Percentiles rank a stretch among this genome's conserved stretches.
These are phyloP conservation scores for Vanrija sp. DNA, from an alignment of 1,284 basidiomycete species.

Conservation along the genomic window DNA sequence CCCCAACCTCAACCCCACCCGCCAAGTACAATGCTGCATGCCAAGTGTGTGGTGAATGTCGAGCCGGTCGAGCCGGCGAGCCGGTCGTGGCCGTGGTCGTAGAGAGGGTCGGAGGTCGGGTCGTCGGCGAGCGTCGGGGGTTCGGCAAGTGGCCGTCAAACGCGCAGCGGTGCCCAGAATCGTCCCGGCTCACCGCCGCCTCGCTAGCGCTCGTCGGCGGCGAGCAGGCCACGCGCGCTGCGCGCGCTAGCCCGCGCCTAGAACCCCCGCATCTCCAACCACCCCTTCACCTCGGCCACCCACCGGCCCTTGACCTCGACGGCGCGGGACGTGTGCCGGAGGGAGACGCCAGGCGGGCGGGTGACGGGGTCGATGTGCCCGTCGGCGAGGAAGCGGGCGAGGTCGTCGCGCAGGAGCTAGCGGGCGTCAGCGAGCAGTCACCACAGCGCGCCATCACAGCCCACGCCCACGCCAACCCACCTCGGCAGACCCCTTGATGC, in stretches of 20 bases:
- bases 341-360: constrained; percentile 21
- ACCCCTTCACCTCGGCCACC: constrained; percentile 38
- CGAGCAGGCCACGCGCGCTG: no score
- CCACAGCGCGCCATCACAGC: background rate
- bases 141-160: no score
- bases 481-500: constrained; percentile 24
- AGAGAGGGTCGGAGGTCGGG: no score
- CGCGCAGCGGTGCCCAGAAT: no score
- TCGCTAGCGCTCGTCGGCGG: no score
- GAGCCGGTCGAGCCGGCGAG: no score
- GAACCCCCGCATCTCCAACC: constrained; percentile 33
- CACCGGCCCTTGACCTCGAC: constrained; percentile 37
- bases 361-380: constrained; percentile 36
- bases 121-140: no score
- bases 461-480: background rate
- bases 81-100: no score
- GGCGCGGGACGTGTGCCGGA: constrained; percentile 32
- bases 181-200: no score
- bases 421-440: background rate
- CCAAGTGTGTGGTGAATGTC: no score
- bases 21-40: no score
- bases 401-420: constrained; percentile 22
- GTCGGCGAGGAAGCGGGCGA: constrained; percentile 26
- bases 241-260: constrained; percentile 14
- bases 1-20: no score